Conservation (phyloP, 768 basidiomycete genomes). For the Tylopilus rubrobrunneus region DNA sequence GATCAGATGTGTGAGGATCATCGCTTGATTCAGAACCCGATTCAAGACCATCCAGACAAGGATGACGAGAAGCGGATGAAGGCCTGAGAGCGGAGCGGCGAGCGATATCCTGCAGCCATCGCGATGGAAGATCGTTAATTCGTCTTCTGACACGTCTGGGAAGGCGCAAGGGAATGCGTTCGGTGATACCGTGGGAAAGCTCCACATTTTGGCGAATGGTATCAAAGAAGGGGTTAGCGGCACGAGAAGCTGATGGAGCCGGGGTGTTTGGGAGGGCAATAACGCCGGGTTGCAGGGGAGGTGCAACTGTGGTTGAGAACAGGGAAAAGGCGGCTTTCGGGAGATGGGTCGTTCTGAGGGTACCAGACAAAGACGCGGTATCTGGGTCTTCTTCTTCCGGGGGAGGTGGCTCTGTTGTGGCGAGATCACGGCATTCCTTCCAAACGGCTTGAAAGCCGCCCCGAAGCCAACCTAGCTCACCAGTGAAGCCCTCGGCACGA, state of each 20-base stretch:
- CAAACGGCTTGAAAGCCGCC: slow-evolving; percentile 80
- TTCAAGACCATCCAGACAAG: slow-evolving; percentile 17
- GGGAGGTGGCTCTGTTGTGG: slow-evolving; percentile 46
- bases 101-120: slow-evolving; percentile 76
- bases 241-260: slow-evolving; percentile 25
- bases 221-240: slow-evolving; percentile 89
- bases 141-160: slow-evolving; percentile 48
- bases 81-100: slow-evolving; percentile 38
- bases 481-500: slow-evolving; percentile 51
- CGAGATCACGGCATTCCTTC: slow-evolving; percentile 47
- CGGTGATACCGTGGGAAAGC: slow-evolving; percentile 67
- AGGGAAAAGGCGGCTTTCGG: slow-evolving; percentile 63
- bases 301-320: slow-evolving; percentile 37
- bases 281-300: slow-evolving; percentile 10
- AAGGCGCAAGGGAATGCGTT: slow-evolving; percentile 74
- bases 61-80: slow-evolving; percentile 10
- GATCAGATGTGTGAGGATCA: slow-evolving; percentile 29
- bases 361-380: slow-evolving; percentile 10
- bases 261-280: slow-evolving; percentile 13
- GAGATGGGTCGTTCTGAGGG: slow-evolving; percentile 55
- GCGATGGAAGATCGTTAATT: slow-evolving; percentile 72
- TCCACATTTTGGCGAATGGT: slow-evolving; percentile 87
- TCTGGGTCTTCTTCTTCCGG: slow-evolving; percentile 53
- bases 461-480: slow-evolving; percentile 71
- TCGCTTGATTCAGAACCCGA: slow-evolving; percentile 36